Evolutionary conservation across 768 basidiomycete species (phyloP), one percentile per base, ranked within the genome.

Genomic region (Russula emetica): DNA sequence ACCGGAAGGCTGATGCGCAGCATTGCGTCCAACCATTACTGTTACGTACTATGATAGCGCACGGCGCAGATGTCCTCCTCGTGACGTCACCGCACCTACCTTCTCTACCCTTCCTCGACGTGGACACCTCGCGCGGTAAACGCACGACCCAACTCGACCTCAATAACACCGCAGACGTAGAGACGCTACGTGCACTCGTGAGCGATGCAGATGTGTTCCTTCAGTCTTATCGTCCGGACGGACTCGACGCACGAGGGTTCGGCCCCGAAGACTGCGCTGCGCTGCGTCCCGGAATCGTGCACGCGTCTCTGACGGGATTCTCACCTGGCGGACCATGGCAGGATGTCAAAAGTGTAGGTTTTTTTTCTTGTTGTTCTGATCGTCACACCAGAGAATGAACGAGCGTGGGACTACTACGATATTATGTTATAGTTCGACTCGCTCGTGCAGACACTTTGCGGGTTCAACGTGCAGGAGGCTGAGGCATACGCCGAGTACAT

Each of bases 121-220:
- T 76, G 13, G 85, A 85, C 54, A 86, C 84, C 0, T 84, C 85
- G 4, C 76, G 84, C 8, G 84, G 84, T 1, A 87, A 86, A 71
- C 80, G 83, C 45, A 84, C 84, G 0, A 79, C 84, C 0, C 85
- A 86, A 69, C 78, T 86, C 4, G 82, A 86, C 63, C 75, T 87
- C 7, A 76, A 72, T 4, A 49, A 51, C 1, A 26, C 66, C 8
- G 26, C 63, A 1, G 81, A 80, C 58, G 67, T 64, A 10, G 67
- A 70, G 11, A 76, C 58, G 9, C 74, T 85, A 6, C 60, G 60
- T 22, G 50, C 61, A 1, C 77, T 87, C 0, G 72, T 76, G 20
- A 65, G 69, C 47, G 76, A 76, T 28, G 75, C 80, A 0, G 82
- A 86, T 67, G 83, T 86, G 10, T 86, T 87, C 70, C 69, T 87